Evolutionary conservation across 2,329 filamentous ascomycete species (phyloP), one percentile per base, ranked within the genome.

Genomic region (Westerdykella ornata): DNA sequence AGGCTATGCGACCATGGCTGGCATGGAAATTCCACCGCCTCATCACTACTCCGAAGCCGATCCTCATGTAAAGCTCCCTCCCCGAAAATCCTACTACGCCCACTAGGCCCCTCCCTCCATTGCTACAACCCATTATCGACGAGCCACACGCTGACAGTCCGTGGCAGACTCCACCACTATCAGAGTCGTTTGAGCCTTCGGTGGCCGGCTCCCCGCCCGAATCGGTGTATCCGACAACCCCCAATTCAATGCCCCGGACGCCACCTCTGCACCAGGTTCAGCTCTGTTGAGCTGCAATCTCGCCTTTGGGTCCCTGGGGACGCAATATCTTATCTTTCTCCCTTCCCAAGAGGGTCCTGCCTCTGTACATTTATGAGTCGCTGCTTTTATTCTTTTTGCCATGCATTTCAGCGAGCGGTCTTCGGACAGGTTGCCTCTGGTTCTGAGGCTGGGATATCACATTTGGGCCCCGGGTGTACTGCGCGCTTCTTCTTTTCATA

Each of bases 121-220:
- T 41, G 45, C 38, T 48, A 45, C 49, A 49, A 46, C 49, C 46
- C 42, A 42, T 50, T 46, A 42, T 54, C 51, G 51, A 57, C 57
- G 56, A 57, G 50, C 57, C 55, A 52, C 48, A 40, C 53, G 55
- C 62, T 66, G 61, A 66, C 62, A 54, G 52, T 52, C 52, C 41
- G 49, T 51, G 59, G 61, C 54, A 88, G 84, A 88, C 84, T 66
- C 84, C 84, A 69, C 81, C 84, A 60, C 77, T 88, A 55, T 84
- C 82, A 57, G 82, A 84, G 62, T 83, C 80, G 19, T 85, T 81
- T 64, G 81, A 85, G 56, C 77, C 80, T 62, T 85, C 81, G 39
- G 51, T 53, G 31, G 56, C 61, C n/a, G 62, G 57, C 39, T 70
- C 68, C 37, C 68, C 69, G 22, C 56, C 66, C 39, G 69, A 72